A percentile compares a stretch with the other conserved stretches of the same genome.
phyloP scores from a whole-genome alignment of 2,329 filamentous ascomycete species.

The Exophiala oligosperma region DNA sequence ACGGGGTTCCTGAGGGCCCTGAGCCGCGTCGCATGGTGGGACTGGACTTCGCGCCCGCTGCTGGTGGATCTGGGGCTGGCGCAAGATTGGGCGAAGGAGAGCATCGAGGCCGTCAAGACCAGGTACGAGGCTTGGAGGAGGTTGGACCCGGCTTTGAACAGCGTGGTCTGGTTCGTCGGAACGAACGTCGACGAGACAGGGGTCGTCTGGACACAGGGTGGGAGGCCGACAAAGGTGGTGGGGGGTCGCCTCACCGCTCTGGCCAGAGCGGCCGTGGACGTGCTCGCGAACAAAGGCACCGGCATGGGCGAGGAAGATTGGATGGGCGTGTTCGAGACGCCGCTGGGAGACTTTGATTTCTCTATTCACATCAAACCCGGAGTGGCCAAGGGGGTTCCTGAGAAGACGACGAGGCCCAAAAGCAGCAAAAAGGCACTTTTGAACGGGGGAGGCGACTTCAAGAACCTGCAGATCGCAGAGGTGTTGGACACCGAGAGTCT shows the following conservation, averaged over 20 bases:
- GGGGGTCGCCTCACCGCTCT: conserved; percentile 80
- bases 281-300: conserved; percentile 56
- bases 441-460: conserved; percentile 58
- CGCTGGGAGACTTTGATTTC: conserved; percentile 79
- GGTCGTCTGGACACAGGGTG: conserved; percentile 73
- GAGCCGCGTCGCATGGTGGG: conserved; percentile 79
- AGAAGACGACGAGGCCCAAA: conserved; percentile 10
- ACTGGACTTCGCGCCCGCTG: conserved; percentile 83
- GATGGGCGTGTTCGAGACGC: conserved; percentile 68
- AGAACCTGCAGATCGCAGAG: conserved; percentile 68
- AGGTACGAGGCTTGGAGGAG: conserved; percentile 82
- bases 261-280: conserved; percentile 70
- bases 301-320: conserved; percentile 50
- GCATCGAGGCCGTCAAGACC: conserved; percentile 42
- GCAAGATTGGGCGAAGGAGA: conserved; percentile 60
- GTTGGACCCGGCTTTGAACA: conserved; percentile 85
- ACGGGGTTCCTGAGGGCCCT: conserved; percentile 82
- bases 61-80: conserved; percentile 68
- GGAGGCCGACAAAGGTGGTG: conserved; percentile 73
- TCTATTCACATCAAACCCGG: conserved; percentile 67
- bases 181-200: conserved; percentile 77
- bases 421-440: neutral
- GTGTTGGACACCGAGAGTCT: conserved; percentile 45
- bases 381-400: conserved; percentile 40
- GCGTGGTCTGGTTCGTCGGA: conserved; percentile 75